phyloP scores from a whole-genome alignment of 2,329 filamentous ascomycete species.

The Aureobasidium lini region DNA sequence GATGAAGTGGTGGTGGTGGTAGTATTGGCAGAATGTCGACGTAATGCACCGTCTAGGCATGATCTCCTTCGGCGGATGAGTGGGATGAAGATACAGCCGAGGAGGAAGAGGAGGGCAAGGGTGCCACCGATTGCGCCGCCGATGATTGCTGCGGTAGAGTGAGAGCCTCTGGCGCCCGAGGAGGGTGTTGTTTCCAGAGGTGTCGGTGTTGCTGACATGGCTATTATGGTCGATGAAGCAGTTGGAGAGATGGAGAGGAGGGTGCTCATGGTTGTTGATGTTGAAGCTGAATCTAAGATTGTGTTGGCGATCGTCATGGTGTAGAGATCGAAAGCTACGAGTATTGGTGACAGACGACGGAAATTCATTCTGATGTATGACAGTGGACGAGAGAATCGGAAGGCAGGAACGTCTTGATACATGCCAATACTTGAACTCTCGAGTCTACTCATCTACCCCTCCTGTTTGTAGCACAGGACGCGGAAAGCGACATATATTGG shows the following conservation, averaged over 20 bases:
- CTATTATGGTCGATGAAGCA: not conserved
- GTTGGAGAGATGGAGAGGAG: no score
- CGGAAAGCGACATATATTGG: not conserved
- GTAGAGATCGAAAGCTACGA: no score
- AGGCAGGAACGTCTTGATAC: not conserved
- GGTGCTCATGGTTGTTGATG: not conserved
- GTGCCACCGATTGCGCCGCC: not conserved
- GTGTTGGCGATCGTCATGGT: not conserved
- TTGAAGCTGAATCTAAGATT: not conserved
- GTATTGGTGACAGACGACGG: no score
- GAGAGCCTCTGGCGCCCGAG: not conserved
- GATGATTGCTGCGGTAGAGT: not conserved
- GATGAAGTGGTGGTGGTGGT: not conserved
- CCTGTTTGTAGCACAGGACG: conserved; percentile 1
- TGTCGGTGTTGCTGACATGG: not conserved
- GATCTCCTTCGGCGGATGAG: not conserved
- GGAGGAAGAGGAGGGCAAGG: not conserved
- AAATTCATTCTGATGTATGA: not conserved
- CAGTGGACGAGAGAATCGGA: not conserved
- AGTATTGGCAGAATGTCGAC: not conserved
- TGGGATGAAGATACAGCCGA: not conserved
- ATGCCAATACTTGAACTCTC: no score
- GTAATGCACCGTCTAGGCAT: not conserved
- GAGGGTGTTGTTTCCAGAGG: not conserved
- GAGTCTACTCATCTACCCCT: not conserved